Conservation (phyloP, 257 asterid genomes). For the Solanum phureja region DNA sequence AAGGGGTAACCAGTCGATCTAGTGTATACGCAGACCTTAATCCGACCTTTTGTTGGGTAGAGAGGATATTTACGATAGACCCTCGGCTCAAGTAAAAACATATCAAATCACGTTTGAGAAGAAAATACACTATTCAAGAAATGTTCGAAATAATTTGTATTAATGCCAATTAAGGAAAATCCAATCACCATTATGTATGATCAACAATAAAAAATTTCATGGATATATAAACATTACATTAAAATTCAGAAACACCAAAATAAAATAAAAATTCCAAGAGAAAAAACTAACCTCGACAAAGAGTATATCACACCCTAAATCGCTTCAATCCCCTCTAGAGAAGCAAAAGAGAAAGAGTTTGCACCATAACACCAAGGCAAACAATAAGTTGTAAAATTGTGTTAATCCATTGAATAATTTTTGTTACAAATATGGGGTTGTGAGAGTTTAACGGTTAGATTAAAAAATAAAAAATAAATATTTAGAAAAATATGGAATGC, state of each 20-base stretch:
- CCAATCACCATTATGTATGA: background rate
- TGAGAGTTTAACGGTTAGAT: background rate
- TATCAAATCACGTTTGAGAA: background rate
- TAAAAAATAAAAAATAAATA: background rate
- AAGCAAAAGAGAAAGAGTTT: background rate
- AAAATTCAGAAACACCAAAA: background rate
- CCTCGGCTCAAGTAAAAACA: background rate
- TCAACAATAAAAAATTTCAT: background rate
- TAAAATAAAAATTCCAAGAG: background rate
- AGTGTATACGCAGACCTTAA: background rate
- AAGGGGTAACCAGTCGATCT: background rate
- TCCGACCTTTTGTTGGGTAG: background rate
- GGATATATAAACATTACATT: background rate
- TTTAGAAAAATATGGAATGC: constrained; percentile 11
- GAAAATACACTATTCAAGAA: background rate
- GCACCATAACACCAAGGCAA: background rate
- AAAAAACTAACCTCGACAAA: constrained; percentile 2
- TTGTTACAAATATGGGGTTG: background rate
- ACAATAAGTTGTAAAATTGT: background rate
- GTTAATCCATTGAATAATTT: background rate
- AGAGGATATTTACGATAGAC: background rate
- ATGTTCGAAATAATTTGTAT: background rate
- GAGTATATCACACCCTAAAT: background rate
- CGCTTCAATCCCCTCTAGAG: background rate
- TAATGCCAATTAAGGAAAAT: background rate